Evolutionary conservation across 208 protist species (phyloP), one percentile per base, ranked within the genome.

Genomic region (Trypanosoma theileri): DNA sequence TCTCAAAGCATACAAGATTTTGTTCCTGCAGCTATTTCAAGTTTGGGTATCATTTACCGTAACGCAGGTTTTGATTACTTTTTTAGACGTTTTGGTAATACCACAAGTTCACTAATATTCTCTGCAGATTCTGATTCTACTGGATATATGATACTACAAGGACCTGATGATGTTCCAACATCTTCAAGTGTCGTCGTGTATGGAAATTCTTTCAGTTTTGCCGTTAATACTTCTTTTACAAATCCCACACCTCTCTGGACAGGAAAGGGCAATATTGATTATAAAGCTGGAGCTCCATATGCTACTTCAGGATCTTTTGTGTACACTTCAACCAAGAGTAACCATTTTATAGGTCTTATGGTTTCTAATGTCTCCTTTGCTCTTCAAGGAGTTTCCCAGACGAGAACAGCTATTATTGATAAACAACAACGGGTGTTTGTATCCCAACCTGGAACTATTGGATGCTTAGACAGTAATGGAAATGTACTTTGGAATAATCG

Each of bases 401-500:
- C 66, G 41, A 52, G 2, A 28, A 40, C 55, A 17, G 53, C 51
- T 41, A 6, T 59, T 16, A 24, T 67, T 19, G 28, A 59, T 42
- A 10, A 19, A 3, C 11, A 66, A 19, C 42, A 50, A 26, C n/a
- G n/a, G 0, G 48, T 52, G 19, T 73, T 62, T 61, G 17, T 66
- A 16, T 55, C 68, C 4, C 68, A 66, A 58, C 1, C 42, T 46
- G 51, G 50, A 12, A 59, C 60, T 55, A 58, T 73, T 48, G 57
- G 54, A 19, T 73, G 28, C 46, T 3, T 66, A 21, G 35, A 51
- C 19, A 14, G 11, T 58, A 12, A 59, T 16, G 68, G 68, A 22
- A 65, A 35, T 16, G 17, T 66, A 19, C 48, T 73, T 12, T 73
- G 68, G 68, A 65, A 66, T 56, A 9, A 40, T 59, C 53, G 53